Evolutionary conservation across 1,139 yeast species (phyloP).

Genomic region (Suhomyces panamericanus): DNA sequence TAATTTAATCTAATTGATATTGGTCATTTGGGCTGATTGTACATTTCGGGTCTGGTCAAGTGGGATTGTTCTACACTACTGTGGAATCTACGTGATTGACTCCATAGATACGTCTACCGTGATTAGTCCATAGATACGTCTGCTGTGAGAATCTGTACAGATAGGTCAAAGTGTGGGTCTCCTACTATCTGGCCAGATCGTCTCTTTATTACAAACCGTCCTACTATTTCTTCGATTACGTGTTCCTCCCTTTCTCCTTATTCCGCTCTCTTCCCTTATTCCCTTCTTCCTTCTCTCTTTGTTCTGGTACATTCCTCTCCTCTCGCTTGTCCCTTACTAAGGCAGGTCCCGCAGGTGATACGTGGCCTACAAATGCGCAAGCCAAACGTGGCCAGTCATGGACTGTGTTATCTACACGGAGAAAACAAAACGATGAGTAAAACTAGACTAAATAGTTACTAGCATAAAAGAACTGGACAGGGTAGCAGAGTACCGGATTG

Average conservation of each 20-base stretch:
- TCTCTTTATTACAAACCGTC: too few species aligned
- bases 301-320: background rate
- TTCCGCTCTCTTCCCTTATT: background rate
- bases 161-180: too few species aligned
- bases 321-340: background rate
- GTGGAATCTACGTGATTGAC: too few species aligned
- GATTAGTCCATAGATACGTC: too few species aligned
- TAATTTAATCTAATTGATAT: too few species aligned
- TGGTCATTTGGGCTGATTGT: too few species aligned
- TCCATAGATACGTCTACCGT: too few species aligned
- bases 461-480: slow-evolving; percentile 13
- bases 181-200: too few species aligned
- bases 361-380: background rate
- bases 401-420: background rate
- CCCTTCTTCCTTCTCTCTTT: background rate
- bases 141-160: too few species aligned
- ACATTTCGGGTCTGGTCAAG: too few species aligned
- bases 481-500: slow-evolving; percentile 6
- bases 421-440: slow-evolving; percentile 9
- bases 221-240: too few species aligned
- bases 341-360: background rate
- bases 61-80: too few species aligned
- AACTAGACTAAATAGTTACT: slow-evolving; percentile 10
- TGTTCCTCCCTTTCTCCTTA: background rate
- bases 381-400: background rate